A percentile compares a stretch with the other conserved stretches of the same genome.
These are phyloP conservation scores for Meyerozyma sp. DNA, from an alignment of 1,139 yeast species.

Conservation along the genomic window DNA sequence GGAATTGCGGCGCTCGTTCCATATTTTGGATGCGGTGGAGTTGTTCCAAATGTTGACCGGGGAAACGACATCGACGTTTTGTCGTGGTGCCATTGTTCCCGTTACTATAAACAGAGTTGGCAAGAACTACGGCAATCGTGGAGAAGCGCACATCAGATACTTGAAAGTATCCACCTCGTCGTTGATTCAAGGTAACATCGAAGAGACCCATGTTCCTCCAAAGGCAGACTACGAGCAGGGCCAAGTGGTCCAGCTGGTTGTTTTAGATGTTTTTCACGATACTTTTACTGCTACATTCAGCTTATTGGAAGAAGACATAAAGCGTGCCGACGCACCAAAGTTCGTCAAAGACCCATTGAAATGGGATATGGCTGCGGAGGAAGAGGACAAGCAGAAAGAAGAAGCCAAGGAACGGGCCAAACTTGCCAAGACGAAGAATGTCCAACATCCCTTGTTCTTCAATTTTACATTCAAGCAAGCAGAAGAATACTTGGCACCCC, in stretches of 20 bases:
- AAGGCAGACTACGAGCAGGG: slow-evolving; percentile 50
- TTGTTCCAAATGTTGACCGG: slow-evolving; percentile 89
- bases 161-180: slow-evolving; percentile 66
- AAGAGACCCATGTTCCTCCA: slow-evolving; percentile 60
- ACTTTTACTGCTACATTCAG: slow-evolving; percentile 72
- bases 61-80: slow-evolving; percentile 66
- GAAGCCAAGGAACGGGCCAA: slow-evolving; percentile 55
- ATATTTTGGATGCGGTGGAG: slow-evolving; percentile 59
- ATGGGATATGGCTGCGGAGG: slow-evolving; percentile 85
- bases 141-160: slow-evolving; percentile 32
- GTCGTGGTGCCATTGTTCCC: slow-evolving; percentile 71
- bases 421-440: slow-evolving; percentile 54
- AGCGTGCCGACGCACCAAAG: slow-evolving; percentile 47
- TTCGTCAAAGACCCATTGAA: slow-evolving; percentile 55
- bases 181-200: slow-evolving; percentile 69
- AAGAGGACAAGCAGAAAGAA: slow-evolving; percentile 55
- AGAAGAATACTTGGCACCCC: slow-evolving; percentile 85
- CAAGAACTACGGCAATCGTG: slow-evolving; percentile 34
- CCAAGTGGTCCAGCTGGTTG: slow-evolving; percentile 83
- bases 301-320: slow-evolving; percentile 60
- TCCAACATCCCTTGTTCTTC: slow-evolving; percentile 89
- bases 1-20: slow-evolving; percentile 75
- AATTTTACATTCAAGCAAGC: slow-evolving; percentile 85
- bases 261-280: slow-evolving; percentile 64
- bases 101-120: slow-evolving; percentile 60